phyloP scores from a whole-genome alignment of 805 yeast species.

The Yamadazyma insecticola region DNA sequence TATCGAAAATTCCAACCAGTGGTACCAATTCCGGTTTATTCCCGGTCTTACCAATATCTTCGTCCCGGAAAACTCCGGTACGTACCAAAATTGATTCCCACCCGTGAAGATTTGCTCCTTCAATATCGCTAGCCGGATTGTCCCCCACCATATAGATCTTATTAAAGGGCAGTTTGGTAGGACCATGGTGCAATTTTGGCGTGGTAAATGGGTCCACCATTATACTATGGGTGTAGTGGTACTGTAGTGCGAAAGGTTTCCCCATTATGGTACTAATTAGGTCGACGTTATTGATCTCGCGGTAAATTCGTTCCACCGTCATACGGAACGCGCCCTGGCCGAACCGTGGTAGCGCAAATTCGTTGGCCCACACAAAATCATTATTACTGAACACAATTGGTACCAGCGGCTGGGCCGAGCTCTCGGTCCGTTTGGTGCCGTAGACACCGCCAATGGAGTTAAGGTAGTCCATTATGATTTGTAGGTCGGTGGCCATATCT shows the following conservation, averaged over 20 bases:
- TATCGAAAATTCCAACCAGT: conserved; percentile 45
- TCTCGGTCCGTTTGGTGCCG: conserved; percentile 50
- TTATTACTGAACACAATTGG: conserved; percentile 79
- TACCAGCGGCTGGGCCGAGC: conserved; percentile 43
- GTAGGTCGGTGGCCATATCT: conserved; percentile 82
- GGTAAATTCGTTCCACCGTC: conserved; percentile 56
- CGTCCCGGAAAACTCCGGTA: conserved; percentile 83
- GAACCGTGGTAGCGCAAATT: conserved; percentile 69
- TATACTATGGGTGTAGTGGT: conserved; percentile 70
- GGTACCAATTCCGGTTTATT: conserved; percentile 22
- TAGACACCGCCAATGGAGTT: conserved; percentile 57
- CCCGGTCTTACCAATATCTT: conserved; percentile 28
- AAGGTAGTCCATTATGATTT: conserved; percentile 67
- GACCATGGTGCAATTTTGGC: conserved; percentile 44
- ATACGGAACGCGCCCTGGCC: conserved; percentile 89
- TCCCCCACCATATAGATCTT: conserved; percentile 95
- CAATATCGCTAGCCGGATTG: conserved; percentile 89
- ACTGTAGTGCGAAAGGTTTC: conserved; percentile 75
- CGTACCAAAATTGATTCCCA: conserved; percentile 84
- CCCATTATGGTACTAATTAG: conserved; percentile 64
- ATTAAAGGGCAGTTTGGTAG: conserved; percentile 33
- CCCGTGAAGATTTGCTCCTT: conserved; percentile 82
- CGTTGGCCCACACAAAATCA: conserved; percentile 87
- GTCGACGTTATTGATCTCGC: conserved; percentile 41
- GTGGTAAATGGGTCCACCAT: conserved; percentile 28